Evolutionary conservation across 2,329 filamentous ascomycete species (phyloP), one percentile per base, ranked within the genome.

Genomic region (Penicillium sp.): DNA sequence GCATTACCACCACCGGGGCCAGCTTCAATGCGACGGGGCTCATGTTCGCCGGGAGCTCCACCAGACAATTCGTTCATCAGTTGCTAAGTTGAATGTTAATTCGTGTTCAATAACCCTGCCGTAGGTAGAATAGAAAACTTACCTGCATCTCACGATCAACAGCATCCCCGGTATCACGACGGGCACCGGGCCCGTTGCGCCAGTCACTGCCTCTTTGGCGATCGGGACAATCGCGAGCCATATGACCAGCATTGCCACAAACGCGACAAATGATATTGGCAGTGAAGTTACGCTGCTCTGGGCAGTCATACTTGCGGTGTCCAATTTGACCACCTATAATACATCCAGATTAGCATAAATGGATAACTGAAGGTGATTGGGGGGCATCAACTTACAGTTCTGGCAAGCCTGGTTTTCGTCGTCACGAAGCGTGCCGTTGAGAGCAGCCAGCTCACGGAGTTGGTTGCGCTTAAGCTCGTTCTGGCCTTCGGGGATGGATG

Each of bases 351-450:
- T 58, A 66, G 52, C 39, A 58, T 43, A 16, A 9, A 39, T 28
- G 36, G 7, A 30, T 11, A 9, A 34, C 22, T 16, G 22, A 43
- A 10, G 16, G 27, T 28, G 12, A n/a, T 11, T 18, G 7, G 35
- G 34, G 30, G 18, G 22, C 22, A 19, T 14, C 11, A 35, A 72
- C 77, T 69, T 72, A 77, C 83, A 99, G 78, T 99, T 99, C 77
- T 99, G 93, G 75, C 93, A 99, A 59, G 93, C 93, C 72, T 99
- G 93, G 73, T 99, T 99, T 71, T 99, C 93, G 65, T 99, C 93
- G 68, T 99, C 93, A 77, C 93, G 92, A 16, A 99, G 85, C 8
- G 93, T 99, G 82, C 93, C 93, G 83, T 99, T 99, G 64, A 99
- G 87, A 22, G 93, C 90, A 36, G 93, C 93, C 58, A 99, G 88